Conservation (phyloP, 1,139 yeast genomes). For the Kluyveromyces sp. region DNA sequence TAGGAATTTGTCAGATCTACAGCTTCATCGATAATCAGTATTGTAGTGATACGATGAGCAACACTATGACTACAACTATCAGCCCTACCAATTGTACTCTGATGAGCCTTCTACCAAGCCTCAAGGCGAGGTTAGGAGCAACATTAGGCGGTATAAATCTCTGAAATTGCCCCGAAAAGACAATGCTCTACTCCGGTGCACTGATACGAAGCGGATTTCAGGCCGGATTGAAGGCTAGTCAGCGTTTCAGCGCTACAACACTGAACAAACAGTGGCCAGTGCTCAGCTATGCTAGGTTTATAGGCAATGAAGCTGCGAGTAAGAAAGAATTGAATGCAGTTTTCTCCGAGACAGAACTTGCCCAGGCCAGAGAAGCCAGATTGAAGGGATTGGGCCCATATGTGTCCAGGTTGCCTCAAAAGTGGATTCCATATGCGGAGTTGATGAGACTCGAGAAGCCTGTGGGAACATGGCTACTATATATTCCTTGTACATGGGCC, state of each 20-base stretch:
- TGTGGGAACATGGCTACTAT: constrained; percentile 79
- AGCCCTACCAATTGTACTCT: not conserved
- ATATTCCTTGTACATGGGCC: constrained; percentile 63
- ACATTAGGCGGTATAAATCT: too few species aligned
- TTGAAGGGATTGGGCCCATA: constrained; percentile 51
- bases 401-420: constrained; percentile 58
- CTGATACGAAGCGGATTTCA: not conserved
- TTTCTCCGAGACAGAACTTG: constrained; percentile 49
- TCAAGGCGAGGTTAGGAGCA: too few species aligned
- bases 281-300: not conserved
- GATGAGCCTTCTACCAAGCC: too few species aligned
- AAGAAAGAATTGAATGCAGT: not conserved
- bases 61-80: not conserved
- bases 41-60: not conserved
- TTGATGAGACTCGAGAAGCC: constrained; percentile 90
- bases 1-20: not conserved
- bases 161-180: not conserved
- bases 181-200: not conserved
- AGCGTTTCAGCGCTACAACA: not conserved
- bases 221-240: not conserved
- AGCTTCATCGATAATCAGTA: not conserved
- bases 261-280: not conserved
- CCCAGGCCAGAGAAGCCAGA: constrained; percentile 51
- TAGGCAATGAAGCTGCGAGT: not conserved
- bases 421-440: constrained; percentile 84